Evolutionary conservation across 2,329 filamentous ascomycete species (phyloP).

Genomic region (Aspergillus cejpii): DNA sequence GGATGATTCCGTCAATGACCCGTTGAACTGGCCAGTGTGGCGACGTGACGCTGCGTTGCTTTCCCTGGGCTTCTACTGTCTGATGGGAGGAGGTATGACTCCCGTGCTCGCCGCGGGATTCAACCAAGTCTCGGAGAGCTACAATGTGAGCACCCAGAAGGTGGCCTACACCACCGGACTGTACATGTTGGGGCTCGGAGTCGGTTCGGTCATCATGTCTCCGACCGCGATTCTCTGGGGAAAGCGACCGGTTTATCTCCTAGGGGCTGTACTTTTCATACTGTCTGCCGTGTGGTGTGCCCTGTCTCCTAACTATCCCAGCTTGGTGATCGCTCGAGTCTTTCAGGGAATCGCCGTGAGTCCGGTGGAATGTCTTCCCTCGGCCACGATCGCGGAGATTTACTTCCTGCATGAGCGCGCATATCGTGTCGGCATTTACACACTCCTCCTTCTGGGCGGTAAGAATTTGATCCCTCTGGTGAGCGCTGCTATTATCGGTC

Average conservation of each 20-base stretch:
- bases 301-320: constrained; percentile 70
- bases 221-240: constrained; percentile 88
- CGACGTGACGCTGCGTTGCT: constrained; percentile 71
- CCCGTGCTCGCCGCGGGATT: constrained; percentile 87
- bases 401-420: constrained; percentile 93
- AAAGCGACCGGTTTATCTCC: constrained; percentile 84
- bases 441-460: constrained; percentile 75
- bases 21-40: constrained; percentile 83
- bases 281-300: constrained; percentile 77
- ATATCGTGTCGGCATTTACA: constrained; percentile 90
- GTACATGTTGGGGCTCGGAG: constrained; percentile 87
- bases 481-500: constrained; percentile 75
- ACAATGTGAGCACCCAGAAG: constrained; percentile 59
- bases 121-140: constrained; percentile 63
- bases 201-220: constrained; percentile 76
- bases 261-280: constrained; percentile 69
- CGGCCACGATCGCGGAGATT: constrained; percentile 90
- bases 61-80: constrained; percentile 83
- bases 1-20: constrained; percentile 83
- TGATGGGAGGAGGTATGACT: constrained; percentile 89
- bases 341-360: constrained; percentile 84
- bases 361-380: constrained; percentile 85
- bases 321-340: constrained; percentile 72
- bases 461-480: constrained; percentile 87
- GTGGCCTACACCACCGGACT: constrained; percentile 85